Evolutionary conservation across 495 filamentous ascomycete genomes (phyloP), one percentile per base, ranked within the genome.

Genomic region (Penicillium bialowiezense): DNA sequence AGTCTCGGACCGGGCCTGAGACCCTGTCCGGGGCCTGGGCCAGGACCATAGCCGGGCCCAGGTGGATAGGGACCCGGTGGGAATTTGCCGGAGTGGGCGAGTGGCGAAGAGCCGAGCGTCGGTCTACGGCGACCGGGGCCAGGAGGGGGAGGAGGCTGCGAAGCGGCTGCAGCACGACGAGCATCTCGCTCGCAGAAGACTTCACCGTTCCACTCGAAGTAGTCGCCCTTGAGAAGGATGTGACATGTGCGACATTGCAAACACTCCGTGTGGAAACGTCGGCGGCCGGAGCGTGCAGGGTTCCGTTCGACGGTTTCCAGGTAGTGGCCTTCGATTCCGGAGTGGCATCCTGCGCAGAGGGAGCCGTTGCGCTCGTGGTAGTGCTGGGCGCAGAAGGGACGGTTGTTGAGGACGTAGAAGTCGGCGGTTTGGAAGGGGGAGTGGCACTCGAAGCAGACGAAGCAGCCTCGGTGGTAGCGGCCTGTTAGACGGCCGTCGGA

Each of bases 401-500:
- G 72, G 65, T 98, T 88, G 54, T 88, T 72, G 29, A 89, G 71
- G 31, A 98, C 91, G 68, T 98, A 98, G 59, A 98, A 98, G 43
- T 93, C 91, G 2, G 89, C 78, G 0, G 91, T 92, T 37, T 83
- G 74, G 59, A 98, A 98, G 2, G 91, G 88, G 19, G 81, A 78
- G 10, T 71, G 70, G 72, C 93, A 98, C 6, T 87, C 89, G 3
- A 81, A 81, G 74, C 93, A 98, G 4, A 92, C 88, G 64, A 98
- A 97, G 60, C 93, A 98, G 12, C 84, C 77, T 56, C 91, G 91
- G 67, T 98, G 93, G 59, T 96, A 98, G 29, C 90, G 84, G 1
- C 93, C 93, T 2, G 91, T 95, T 4, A 98, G 77, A 36, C 92
- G 87, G 17, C 95, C 95, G 54, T 97, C 93, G 1, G 91, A 91